Evolutionary conservation across 768 basidiomycete genomes (phyloP).

Genomic region (Dioszegia crocea): DNA sequence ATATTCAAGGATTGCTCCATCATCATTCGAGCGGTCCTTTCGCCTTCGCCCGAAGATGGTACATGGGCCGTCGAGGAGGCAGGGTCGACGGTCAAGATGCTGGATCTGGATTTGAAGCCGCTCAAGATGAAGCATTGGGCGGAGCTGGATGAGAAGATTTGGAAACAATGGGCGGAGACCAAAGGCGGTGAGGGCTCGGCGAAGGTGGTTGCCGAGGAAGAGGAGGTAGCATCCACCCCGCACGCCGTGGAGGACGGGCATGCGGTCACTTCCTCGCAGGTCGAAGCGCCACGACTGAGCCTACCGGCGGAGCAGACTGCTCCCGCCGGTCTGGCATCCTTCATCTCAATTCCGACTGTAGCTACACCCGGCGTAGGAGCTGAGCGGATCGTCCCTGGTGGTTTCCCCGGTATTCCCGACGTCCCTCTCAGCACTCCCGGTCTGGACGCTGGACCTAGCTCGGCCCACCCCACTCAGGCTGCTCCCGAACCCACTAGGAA

Average conservation of each 20-base stretch:
- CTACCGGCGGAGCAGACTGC: too few relatives aligned
- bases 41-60: constrained; percentile 1
- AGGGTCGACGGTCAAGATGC: constrained; percentile 58
- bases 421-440: not conserved
- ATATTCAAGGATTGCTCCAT: constrained; percentile 96
- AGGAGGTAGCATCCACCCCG: too few relatives aligned
- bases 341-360: too few relatives aligned
- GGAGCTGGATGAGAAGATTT: constrained; percentile 66
- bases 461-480: too few relatives aligned
- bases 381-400: not conserved
- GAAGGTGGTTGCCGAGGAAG: not conserved
- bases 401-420: constrained; percentile 4
- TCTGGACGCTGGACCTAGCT: not conserved
- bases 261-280: too few relatives aligned
- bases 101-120: constrained; percentile 83
- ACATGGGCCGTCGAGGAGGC: constrained; percentile 18
- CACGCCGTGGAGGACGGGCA: too few relatives aligned
- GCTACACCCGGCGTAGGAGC: not conserved
- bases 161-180: constrained; percentile 28
- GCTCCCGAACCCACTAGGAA: not conserved
- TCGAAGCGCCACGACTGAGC: too few relatives aligned
- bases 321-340: too few relatives aligned
- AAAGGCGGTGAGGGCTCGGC: not conserved
- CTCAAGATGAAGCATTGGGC: constrained; percentile 69
- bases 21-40: constrained; percentile 50